Evolutionary conservation across 1,284 basidiomycete genomes (phyloP), one percentile per base, ranked within the genome.

Genomic region (Erythrobasidium hasegawianum): DNA sequence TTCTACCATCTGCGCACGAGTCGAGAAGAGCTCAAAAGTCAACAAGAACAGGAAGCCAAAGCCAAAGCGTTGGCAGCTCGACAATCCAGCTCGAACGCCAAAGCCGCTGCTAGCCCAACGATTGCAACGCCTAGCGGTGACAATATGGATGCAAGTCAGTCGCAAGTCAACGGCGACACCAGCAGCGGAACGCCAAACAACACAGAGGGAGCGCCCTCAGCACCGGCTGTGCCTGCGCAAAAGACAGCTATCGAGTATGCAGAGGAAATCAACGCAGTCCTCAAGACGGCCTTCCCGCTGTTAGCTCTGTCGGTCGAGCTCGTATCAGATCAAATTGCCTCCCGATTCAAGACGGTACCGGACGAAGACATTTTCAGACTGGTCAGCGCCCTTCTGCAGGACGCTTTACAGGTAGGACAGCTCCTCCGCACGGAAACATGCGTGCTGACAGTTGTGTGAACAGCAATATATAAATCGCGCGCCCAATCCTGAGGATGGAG

Each of bases 291-390:
- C 1, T 97, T 96, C 81, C 96, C 96, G 0, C 83, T 99, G 16
- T 83, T 99, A 22, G 90, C 95, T 26, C 81, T 97, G 33, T 96
- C 91, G 61, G 84, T 99, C 83, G 96, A 99, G 79, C 96, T 93
- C 54, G 90, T 98, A 82, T 90, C 96, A 20, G 96, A 99, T 74
- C 95, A 98, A 78, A 89, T 98, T 71, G 83, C 86, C 47, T 85
- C 87, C 70, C 86, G 94, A 52, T 97, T 97, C 81, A 97, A 97
- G 78, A 85, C 90, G 1, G 83, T 85, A 7, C 84, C 86, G 1
- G 96, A 99, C 71, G 96, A 99, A 77, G 95, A 98, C 73, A 87
- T 93, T 18, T 97, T 97, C 79, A 86, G 96, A 16, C 85, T 94
- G 72, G 86, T 94, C 49, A 89, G 87, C 70, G 88, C 94, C 76